Conservation (phyloP, 805 yeast species). For the Geotrichum ghanense region DNA sequence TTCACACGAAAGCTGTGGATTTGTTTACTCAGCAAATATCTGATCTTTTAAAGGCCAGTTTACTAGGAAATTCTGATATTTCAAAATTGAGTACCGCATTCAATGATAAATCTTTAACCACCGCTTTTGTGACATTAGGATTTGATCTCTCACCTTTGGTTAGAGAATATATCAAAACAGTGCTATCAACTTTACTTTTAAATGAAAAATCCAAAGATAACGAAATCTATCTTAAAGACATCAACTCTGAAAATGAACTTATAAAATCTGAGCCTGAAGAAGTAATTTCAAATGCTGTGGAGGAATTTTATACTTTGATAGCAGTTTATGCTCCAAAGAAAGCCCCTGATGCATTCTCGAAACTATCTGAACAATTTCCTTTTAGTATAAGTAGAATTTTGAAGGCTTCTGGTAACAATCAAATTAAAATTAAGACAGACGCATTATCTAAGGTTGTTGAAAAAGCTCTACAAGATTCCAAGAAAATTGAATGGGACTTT, state of each 20-base stretch:
- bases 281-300: not conserved
- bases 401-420: not conserved
- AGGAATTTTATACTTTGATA: not conserved
- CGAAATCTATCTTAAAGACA: not conserved
- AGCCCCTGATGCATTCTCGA: not conserved
- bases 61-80: not conserved
- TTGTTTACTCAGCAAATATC: not conserved
- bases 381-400: not conserved
- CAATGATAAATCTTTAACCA: not conserved
- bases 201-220: not conserved
- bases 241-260: not conserved
- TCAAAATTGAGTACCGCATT: not conserved
- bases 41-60: not conserved
- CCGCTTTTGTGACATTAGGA: not conserved
- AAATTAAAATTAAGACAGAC: not conserved
- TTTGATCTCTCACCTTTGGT: not conserved
- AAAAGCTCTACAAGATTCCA: not conserved
- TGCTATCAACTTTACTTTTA: not conserved
- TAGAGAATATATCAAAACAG: not conserved
- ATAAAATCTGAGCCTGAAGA: not conserved
- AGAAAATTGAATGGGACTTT: conserved; percentile 4
- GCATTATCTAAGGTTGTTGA: not conserved
- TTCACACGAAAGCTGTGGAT: too few species aligned
- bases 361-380: not conserved
- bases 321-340: not conserved